Evolutionary conservation across 106 monocot species (phyloP), one percentile per base, ranked within the genome.

Genomic region (Phalaenopsis equestris): DNA sequence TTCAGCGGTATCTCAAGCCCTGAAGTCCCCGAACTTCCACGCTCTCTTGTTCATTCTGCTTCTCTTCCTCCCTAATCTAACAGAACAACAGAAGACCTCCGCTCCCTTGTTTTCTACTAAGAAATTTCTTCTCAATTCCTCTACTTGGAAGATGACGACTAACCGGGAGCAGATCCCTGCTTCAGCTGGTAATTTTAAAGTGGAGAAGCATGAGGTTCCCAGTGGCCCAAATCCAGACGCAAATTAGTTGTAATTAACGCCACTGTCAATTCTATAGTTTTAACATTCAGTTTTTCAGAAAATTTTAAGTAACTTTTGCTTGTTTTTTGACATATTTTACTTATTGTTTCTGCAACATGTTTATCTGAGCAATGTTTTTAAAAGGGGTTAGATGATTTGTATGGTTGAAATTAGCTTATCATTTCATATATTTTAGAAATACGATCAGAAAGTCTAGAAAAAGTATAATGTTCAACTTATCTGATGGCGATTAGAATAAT

Each of bases 201-300:
- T 18, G 74, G 74, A 43, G 42, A 74, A 74, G 43, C 74, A 74
- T 74, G 42, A 74, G n/a, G 74, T 74, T 16, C 74, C 74, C 74
- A 74, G 19, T n/a, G 74, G 74, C 17, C 74, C 74, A 45, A 74
- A 74, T 15, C 74, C 74, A 42, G 74, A 74, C 37, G 17, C 74
- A 43, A 74, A 74, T 45, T 43, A n/a, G 74, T 21, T 43, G 72
- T 72, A 14, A 52, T 52, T 52, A 52, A 52, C 38, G 2, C 8
- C 72, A 61, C 5, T 21, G 61, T 21, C 4, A n/a, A 61, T 61
- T 61, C 8, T 61, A 5, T n/a, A 61, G 21, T 6, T 1, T 21
- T 4, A 61, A n/a, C 21, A 61, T 7, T 21, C 19, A n/a, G 19
- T 61, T 23, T 61, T 61, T 23, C 18, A 61, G n/a, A 61, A 23